These are phyloP conservation scores for Apiospora hydei DNA, from an alignment of 2,329 filamentous ascomycete species.

Conservation along the genomic window DNA sequence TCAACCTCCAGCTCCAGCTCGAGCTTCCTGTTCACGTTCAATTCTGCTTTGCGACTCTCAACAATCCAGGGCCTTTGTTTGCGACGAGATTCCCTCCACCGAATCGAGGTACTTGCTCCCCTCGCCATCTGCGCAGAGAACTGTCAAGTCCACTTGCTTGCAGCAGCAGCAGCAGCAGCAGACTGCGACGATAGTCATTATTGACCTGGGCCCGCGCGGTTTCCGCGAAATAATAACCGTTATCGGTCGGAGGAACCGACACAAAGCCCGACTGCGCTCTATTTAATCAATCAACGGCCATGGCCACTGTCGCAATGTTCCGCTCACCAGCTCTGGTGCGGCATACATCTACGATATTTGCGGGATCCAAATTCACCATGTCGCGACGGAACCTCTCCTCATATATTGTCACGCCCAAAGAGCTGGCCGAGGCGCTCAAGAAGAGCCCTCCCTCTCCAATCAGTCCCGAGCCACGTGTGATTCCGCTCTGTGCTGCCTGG, in stretches of 20 bases:
- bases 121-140: not conserved
- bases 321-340: conserved; percentile 43
- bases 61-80: not conserved
- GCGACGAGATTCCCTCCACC: not conserved
- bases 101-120: not conserved
- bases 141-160: not conserved
- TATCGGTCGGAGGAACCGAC: not conserved
- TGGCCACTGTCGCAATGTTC: conserved; percentile 53
- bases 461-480: conserved; percentile 80
- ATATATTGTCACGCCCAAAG: conserved; percentile 85
- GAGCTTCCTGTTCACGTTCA: conserved; percentile 8
- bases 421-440: conserved; percentile 82
- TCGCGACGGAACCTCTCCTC: conserved; percentile 70
- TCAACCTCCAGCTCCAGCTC: not conserved
- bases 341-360: not conserved
- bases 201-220: not conserved
- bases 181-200: not conserved
- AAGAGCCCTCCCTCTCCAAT: conserved; percentile 82
- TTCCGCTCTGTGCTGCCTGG: conserved; percentile 93
- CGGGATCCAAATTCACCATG: conserved; percentile 33
- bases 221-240: not conserved
- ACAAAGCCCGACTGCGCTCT: not conserved
- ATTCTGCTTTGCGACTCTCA: not conserved
- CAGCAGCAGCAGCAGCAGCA: not conserved
- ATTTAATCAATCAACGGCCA: conserved; percentile 35